Percentiles rank a stretch among this genome's conserved stretches.
These are phyloP conservation scores for Pyrus pyrifolia DNA, from an alignment of 306 rosid genomes.

Conservation along the genomic window DNA sequence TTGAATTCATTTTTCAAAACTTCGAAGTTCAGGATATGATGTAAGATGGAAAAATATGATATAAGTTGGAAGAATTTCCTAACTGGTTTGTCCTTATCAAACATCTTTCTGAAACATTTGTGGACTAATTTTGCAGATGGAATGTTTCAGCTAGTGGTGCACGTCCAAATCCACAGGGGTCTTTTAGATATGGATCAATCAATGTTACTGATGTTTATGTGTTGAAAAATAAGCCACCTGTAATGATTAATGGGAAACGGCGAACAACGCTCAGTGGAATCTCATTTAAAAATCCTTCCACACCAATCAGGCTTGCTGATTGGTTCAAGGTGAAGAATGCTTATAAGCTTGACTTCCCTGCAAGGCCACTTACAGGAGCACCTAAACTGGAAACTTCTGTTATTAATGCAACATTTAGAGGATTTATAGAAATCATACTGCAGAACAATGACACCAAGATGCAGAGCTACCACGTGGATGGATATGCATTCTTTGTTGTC, in stretches of 20 bases:
- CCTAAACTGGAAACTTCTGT: slow-evolving; percentile 68
- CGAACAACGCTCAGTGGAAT: slow-evolving; percentile 75
- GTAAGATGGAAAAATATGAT: neutral
- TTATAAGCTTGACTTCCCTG: slow-evolving; percentile 85
- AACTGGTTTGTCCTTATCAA: neutral
- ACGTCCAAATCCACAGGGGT: slow-evolving; percentile 97
- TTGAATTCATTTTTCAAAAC: neutral
- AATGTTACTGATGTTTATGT: slow-evolving; percentile 86
- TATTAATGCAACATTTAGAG: slow-evolving; percentile 80
- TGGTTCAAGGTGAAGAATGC: slow-evolving; percentile 57
- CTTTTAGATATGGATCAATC: slow-evolving; percentile 91
- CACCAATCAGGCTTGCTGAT: slow-evolving; percentile 90
- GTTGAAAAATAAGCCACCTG: slow-evolving; percentile 62
- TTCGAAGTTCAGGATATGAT: no score
- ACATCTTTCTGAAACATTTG: slow-evolving; percentile 7
- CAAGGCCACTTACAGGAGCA: slow-evolving; percentile 55
- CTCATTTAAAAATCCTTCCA: slow-evolving; percentile 68
- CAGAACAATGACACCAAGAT: slow-evolving; percentile 94
- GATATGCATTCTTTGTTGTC: slow-evolving; percentile 90
- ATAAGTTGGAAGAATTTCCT: neutral
- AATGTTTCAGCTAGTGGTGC: slow-evolving; percentile 98
- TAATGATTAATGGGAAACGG: slow-evolving; percentile 51
- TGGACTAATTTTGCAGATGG: slow-evolving; percentile 57
- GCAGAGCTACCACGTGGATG: slow-evolving; percentile 80
- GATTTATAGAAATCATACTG: slow-evolving; percentile 81